Conservation (phyloP, 805 yeast species). For the Nakazawaea populi region DNA sequence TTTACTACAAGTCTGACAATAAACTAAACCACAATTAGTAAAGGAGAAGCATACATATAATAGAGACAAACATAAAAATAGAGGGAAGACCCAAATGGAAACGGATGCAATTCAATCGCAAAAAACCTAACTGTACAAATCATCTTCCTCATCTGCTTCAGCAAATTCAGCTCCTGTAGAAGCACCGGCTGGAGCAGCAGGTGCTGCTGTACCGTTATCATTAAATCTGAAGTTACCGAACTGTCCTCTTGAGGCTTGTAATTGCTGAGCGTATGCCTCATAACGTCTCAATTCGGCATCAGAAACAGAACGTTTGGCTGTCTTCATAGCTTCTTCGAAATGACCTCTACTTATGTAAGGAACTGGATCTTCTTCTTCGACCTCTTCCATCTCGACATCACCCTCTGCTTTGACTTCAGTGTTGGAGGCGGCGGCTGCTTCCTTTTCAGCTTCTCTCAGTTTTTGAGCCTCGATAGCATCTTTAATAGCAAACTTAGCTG, state of each 20-base stretch:
- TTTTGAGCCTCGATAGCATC: slow-evolving; percentile 88
- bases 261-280: slow-evolving; percentile 96
- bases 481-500: slow-evolving; percentile 98
- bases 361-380: slow-evolving; percentile 85
- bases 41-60: not conserved
- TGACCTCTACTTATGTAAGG: slow-evolving; percentile 92
- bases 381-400: slow-evolving; percentile 41
- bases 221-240: slow-evolving; percentile 84
- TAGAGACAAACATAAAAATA: slow-evolving; percentile 2
- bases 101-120: not conserved
- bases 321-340: slow-evolving; percentile 99
- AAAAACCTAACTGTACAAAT: slow-evolving; percentile 29
- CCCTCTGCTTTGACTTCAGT: slow-evolving; percentile 25
- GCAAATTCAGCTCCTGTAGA: slow-evolving; percentile 41
- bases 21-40: too few relatives aligned
- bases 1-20: too few relatives aligned
- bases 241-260: slow-evolving; percentile 94
- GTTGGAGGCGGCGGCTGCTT: slow-evolving; percentile 14
- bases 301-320: slow-evolving; percentile 95
- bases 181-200: slow-evolving; percentile 24
- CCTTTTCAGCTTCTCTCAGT: slow-evolving; percentile 43
- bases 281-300: slow-evolving; percentile 98
- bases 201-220: slow-evolving; percentile 31
- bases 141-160: slow-evolving; percentile 41
- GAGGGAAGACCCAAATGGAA: not conserved